Conservation (phyloP, 805 yeast genomes). For the Saturnispora galanensis region DNA sequence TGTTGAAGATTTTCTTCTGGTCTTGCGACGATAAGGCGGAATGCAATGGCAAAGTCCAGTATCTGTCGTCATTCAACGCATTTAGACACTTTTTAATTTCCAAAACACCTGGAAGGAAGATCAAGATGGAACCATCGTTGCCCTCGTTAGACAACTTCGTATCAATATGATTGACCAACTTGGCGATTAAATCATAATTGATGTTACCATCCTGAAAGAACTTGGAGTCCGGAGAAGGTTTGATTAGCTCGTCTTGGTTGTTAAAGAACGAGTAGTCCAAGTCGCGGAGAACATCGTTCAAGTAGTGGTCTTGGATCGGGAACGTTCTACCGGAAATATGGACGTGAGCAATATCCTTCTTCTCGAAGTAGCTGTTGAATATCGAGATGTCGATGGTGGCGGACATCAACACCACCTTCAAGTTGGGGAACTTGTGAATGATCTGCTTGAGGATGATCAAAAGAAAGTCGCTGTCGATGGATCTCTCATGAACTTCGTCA, state of each 20-base stretch:
- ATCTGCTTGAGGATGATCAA: conserved; percentile 65
- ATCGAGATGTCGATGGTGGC: conserved; percentile 76
- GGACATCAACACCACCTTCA: conserved; percentile 79
- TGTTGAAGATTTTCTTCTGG: conserved; percentile 64
- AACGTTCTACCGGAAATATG: conserved; percentile 92
- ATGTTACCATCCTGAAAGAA: conserved; percentile 60
- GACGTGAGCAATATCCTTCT: conserved; percentile 37
- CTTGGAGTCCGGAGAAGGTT: conserved; percentile 54
- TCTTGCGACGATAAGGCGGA: conserved; percentile 79
- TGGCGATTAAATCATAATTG: conserved; percentile 62
- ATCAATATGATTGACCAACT: conserved; percentile 47
- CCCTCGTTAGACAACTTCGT: conserved; percentile 30
- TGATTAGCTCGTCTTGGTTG: conserved; percentile 22
- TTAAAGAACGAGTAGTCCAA: conserved; percentile 45
- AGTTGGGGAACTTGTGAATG: conserved; percentile 36
- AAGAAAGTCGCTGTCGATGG: conserved; percentile 81
- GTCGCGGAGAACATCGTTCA: conserved; percentile 53
- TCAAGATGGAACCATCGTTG: conserved; percentile 63
- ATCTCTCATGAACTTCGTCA: conserved; percentile 96
- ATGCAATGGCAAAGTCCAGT: conserved; percentile 65
- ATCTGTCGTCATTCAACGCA: conserved; percentile 21
- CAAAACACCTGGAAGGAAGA: conserved; percentile 84
- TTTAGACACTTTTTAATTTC: conserved; percentile 65
- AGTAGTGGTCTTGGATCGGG: conserved; percentile 71
- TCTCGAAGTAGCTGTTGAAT: conserved; percentile 57